Conservation (phyloP, 495 filamentous ascomycete species). For the Aspergillus diversus region DNA sequence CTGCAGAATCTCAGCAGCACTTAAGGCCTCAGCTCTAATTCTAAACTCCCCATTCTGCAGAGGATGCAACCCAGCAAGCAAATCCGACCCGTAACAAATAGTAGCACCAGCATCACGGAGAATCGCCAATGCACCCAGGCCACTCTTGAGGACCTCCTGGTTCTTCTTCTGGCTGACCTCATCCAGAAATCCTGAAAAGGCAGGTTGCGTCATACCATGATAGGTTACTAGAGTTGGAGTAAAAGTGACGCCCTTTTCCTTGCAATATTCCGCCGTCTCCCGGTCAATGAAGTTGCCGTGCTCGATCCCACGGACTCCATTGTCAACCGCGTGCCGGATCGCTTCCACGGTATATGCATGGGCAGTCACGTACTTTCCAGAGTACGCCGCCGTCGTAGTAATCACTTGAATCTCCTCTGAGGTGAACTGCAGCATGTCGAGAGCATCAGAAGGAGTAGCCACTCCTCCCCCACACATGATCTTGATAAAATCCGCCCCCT, state of each 20-base stretch:
- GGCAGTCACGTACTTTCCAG: constrained; percentile 57
- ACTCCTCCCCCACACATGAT: constrained; percentile 61
- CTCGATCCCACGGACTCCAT: constrained; percentile 60
- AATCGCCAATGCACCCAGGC: constrained; percentile 48
- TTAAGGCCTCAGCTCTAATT: constrained; percentile 47
- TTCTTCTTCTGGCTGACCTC: constrained; percentile 48
- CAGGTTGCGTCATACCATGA: constrained; percentile 46
- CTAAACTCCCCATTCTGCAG: constrained; percentile 56
- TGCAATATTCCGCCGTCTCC: constrained; percentile 52
- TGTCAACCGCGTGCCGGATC: constrained; percentile 56
- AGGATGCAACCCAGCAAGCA: constrained; percentile 49
- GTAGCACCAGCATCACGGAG: constrained; percentile 50
- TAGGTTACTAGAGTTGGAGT: constrained; percentile 60
- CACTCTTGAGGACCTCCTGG: constrained; percentile 45
- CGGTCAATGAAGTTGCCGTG: constrained; percentile 58
- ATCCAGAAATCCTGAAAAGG: constrained; percentile 47
- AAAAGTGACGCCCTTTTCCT: constrained; percentile 46
- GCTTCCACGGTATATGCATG: constrained; percentile 57
- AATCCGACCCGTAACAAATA: constrained; percentile 60
- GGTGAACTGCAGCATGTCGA: constrained; percentile 57
- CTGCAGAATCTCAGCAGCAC: constrained; percentile 46
- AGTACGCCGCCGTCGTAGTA: constrained; percentile 45
- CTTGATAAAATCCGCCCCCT: constrained; percentile 60
- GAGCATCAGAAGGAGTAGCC: constrained; percentile 51
- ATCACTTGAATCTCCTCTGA: constrained; percentile 56